phyloP scores from a whole-genome alignment of 148 eudicot genomes.

The Simmondsia chinensis region DNA sequence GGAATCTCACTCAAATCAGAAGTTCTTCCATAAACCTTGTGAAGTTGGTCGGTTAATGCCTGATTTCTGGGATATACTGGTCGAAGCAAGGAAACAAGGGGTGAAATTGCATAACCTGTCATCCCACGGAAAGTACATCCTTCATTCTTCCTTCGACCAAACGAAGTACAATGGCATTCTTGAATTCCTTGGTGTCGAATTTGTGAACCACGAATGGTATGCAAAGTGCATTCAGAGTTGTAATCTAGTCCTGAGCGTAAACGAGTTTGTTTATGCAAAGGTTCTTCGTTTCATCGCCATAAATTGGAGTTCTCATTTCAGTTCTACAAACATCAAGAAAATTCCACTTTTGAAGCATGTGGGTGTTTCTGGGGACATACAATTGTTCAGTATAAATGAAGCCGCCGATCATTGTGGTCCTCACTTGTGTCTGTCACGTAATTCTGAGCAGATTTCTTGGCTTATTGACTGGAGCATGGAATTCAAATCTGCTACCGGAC shows the following conservation, averaged over 20 bases:
- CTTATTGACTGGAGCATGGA: constrained; percentile 33
- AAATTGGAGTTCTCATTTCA: constrained; percentile 33
- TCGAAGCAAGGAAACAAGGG: constrained; percentile 24
- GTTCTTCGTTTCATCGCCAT: constrained; percentile 39
- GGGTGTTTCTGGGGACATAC: constrained; percentile 15
- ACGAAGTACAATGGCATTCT: constrained; percentile 27
- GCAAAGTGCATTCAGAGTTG: constrained; percentile 49
- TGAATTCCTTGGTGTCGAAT: constrained; percentile 37
- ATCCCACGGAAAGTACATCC: constrained; percentile 47
- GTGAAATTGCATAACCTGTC: constrained; percentile 37
- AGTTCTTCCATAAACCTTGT: constrained; percentile 41
- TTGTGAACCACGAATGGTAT: constrained; percentile 49
- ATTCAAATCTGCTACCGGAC: constrained; percentile 11
- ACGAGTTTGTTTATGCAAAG: constrained; percentile 33
- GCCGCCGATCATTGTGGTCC: neutral
- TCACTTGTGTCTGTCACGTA: constrained; percentile 14
- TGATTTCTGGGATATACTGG: constrained; percentile 43
- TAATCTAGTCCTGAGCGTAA: constrained; percentile 39
- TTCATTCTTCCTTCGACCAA: constrained; percentile 45
- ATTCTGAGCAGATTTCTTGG: constrained; percentile 17
- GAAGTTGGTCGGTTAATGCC: constrained; percentile 49
- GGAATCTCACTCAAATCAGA: constrained; percentile 34
- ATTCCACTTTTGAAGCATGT: constrained; percentile 48
- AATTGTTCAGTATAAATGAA: constrained; percentile 23
- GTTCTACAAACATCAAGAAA: constrained; percentile 18